Evolutionary conservation across 176 grass and related monocot species (phyloP).

Genomic region (Themeda triandra): DNA sequence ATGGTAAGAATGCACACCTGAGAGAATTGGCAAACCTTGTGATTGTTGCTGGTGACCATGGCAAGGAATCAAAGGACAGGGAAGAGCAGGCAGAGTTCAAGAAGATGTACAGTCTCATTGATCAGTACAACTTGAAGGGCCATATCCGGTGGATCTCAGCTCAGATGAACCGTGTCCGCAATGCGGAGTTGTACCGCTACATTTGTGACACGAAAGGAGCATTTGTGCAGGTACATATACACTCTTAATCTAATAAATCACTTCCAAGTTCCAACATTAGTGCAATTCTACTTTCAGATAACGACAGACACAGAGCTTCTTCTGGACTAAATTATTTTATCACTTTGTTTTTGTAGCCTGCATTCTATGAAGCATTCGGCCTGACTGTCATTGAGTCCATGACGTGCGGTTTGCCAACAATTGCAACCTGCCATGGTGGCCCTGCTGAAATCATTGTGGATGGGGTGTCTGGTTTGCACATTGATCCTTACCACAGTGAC

Average conservation of each 20-base stretch:
- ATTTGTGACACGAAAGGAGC: constrained; percentile 88
- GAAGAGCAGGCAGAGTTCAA: constrained; percentile 91
- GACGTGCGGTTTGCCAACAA: constrained; percentile 89
- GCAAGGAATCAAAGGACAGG: constrained; percentile 92
- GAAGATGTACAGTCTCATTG: constrained; percentile 88
- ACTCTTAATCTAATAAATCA: background rate
- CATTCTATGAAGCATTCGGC: constrained; percentile 90
- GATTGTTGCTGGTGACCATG: constrained; percentile 91
- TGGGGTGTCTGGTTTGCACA: constrained; percentile 88
- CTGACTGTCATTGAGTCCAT: constrained; percentile 90
- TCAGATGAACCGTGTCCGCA: constrained; percentile 92
- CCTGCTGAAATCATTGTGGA: constrained; percentile 93
- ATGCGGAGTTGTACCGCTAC: constrained; percentile 84
- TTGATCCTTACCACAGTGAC: constrained; percentile 90
- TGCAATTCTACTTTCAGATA: background rate
- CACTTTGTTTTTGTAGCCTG: constrained; percentile 52
- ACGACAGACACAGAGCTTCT: background rate
- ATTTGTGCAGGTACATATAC: constrained; percentile 70
- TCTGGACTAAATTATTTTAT: constrained; percentile 7
- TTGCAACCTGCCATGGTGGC: constrained; percentile 85
- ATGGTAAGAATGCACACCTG: constrained; percentile 71
- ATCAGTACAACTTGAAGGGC: constrained; percentile 91
- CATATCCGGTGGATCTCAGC: constrained; percentile 96
- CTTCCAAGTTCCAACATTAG: background rate
- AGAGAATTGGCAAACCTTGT: constrained; percentile 94